A percentile compares a stretch with the other conserved stretches of the same genome.
These are phyloP conservation scores for Penicillium paneum DNA, from an alignment of 2,329 filamentous ascomycete genomes.

Conservation along the genomic window DNA sequence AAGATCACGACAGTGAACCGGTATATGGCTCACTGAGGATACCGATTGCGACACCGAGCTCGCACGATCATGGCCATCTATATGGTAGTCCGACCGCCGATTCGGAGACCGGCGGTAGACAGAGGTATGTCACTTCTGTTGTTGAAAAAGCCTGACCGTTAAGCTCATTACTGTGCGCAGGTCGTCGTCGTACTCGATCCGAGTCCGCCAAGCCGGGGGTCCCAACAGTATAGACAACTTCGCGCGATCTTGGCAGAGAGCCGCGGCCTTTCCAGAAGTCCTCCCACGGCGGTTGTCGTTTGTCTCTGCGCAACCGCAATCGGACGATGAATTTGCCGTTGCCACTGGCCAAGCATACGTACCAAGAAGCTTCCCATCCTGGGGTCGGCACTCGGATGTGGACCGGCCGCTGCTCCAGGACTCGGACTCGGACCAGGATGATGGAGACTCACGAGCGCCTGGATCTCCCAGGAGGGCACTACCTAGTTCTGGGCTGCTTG, in stretches of 20 bases:
- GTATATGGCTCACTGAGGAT: conserved; percentile 9
- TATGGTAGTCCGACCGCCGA: conserved; percentile 13
- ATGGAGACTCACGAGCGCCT: conserved; percentile 7
- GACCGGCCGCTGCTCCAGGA: conserved; percentile 32
- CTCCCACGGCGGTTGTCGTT: conserved; percentile 76
- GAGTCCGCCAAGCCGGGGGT: conserved; percentile 68
- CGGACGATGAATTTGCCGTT: conserved; percentile 46
- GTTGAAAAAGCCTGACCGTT: not conserved
- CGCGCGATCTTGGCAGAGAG: conserved; percentile 85
- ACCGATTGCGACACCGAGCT: conserved; percentile 10
- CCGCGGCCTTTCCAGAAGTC: conserved; percentile 82
- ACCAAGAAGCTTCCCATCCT: conserved; percentile 20
- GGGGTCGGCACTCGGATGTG: conserved; percentile 25
- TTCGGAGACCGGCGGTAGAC: conserved; percentile 14
- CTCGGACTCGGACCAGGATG: conserved; percentile 27
- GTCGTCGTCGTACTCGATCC: conserved; percentile 46
- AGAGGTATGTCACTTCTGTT: conserved; percentile 7
- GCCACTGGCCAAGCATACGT: conserved; percentile 21
- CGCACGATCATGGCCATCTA: conserved; percentile 16
- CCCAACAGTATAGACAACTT: conserved; percentile 95
- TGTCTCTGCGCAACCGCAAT: conserved; percentile 54
- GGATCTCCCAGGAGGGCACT: conserved; percentile 19
- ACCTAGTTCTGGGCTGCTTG: conserved; percentile 20
- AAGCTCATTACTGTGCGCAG: conserved; percentile 9
- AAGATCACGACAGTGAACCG: conserved; percentile 4